Evolutionary conservation across 805 yeast species (phyloP).

Genomic region (Wickerhamomyces sydowiorum): DNA sequence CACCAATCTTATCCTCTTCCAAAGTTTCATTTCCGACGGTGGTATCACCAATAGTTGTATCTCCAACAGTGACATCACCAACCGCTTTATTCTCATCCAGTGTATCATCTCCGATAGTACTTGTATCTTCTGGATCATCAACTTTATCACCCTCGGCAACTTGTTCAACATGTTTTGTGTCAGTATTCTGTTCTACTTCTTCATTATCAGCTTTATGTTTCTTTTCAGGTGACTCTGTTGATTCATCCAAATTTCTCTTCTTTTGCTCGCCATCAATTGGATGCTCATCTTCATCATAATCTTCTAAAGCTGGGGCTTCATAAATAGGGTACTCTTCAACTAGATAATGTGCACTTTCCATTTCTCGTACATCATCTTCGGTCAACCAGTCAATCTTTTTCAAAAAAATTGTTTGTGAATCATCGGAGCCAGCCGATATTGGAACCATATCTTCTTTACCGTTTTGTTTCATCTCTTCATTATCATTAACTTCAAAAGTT

Average conservation of each 20-base stretch:
- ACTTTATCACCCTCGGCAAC: neutral
- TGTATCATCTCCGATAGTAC: conserved; percentile 23
- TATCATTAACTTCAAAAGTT: neutral
- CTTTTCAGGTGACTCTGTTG: conserved; percentile 17
- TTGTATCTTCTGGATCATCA: conserved; percentile 11
- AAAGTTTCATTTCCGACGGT: conserved; percentile 19
- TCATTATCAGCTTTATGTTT: conserved; percentile 8
- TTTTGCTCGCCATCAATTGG: no score
- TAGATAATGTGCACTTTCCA: conserved; percentile 15
- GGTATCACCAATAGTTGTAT: conserved; percentile 5
- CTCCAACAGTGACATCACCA: conserved; percentile 8
- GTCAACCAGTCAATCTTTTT: conserved; percentile 23
- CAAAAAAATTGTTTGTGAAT: conserved; percentile 15
- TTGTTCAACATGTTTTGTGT: neutral
- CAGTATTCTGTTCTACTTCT: conserved; percentile 17
- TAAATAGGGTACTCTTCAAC: conserved; percentile 6
- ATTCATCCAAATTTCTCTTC: conserved; percentile 1
- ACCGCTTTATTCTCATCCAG: conserved; percentile 13
- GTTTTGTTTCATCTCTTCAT: neutral
- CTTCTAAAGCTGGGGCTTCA: neutral
- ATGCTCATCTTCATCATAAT: conserved; percentile 6
- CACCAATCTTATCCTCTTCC: conserved; percentile 16
- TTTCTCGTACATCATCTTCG: conserved; percentile 13
- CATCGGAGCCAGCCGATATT: conserved; percentile 9
- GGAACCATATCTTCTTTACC: conserved; percentile 3